Evolutionary conservation across 108 stramenopile genomes (phyloP).

Genomic region (Nitzschia palea): DNA sequence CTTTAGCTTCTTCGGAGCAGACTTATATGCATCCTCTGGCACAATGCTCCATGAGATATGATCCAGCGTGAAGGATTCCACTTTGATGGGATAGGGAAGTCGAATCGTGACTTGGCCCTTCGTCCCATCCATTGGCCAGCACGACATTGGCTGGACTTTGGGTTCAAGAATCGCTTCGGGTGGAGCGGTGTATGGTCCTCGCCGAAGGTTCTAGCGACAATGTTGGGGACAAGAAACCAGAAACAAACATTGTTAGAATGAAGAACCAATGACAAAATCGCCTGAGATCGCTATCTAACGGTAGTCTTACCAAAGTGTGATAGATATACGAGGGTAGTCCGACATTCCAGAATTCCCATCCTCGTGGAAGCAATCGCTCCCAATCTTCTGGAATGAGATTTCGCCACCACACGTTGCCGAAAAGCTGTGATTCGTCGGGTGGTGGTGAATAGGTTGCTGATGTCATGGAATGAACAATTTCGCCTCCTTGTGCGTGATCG

Average conservation of each 20-base stretch:
- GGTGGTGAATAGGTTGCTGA: slow-evolving; percentile 26
- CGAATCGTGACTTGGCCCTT: slow-evolving; percentile 55
- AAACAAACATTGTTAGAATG: no score
- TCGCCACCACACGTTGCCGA: slow-evolving; percentile 42
- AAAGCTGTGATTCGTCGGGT: neutral
- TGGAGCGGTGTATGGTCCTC: slow-evolving; percentile 23
- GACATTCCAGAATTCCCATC: slow-evolving; percentile 49
- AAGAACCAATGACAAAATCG: neutral
- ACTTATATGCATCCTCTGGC: slow-evolving; percentile 21
- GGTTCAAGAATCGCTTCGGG: slow-evolving; percentile 50
- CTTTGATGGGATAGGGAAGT: slow-evolving; percentile 45
- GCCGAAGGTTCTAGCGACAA: no score
- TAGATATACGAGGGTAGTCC: slow-evolving; percentile 49
- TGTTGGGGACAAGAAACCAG: no score
- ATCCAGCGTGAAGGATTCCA: slow-evolving; percentile 66
- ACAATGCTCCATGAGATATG: slow-evolving; percentile 43
- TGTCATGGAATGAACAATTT: slow-evolving; percentile 36
- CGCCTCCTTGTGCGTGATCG: slow-evolving; percentile 31
- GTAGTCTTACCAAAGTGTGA: slow-evolving; percentile 45
- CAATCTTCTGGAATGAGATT: slow-evolving; percentile 73
- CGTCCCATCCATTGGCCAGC: slow-evolving; percentile 59
- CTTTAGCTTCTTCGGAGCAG: slow-evolving; percentile 59
- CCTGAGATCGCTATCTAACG: no score
- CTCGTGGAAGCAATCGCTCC: slow-evolving; percentile 57
- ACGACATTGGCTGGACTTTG: slow-evolving; percentile 44